Percentiles rank a stretch among this genome's conserved stretches.
Evolutionary conservation across 768 basidiomycete species (phyloP).

Genomic region (Russula griseocarnosa): DNA sequence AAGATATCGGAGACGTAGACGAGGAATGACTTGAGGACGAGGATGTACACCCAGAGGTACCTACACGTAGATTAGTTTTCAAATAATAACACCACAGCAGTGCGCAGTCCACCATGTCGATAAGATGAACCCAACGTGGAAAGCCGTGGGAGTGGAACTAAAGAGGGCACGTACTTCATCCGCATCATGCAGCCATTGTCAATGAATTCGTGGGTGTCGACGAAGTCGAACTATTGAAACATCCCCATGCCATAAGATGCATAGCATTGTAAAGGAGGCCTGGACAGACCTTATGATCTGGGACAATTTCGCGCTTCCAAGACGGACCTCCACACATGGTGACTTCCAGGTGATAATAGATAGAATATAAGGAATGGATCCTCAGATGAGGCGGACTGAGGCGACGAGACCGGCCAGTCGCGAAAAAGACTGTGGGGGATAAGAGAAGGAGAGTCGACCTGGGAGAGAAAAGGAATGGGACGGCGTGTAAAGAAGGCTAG

Average conservation of each 20-base stretch:
- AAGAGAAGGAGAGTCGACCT: slow-evolving; percentile 18
- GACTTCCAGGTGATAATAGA: slow-evolving; percentile 29
- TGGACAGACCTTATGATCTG: slow-evolving; percentile 85
- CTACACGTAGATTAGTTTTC: slow-evolving; percentile 38
- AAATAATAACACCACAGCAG: slow-evolving; percentile 1
- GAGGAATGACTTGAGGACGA: slow-evolving; percentile 91
- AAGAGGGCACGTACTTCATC: slow-evolving; percentile 53
- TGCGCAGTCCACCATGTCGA: neutral
- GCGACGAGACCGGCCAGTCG: slow-evolving; percentile 32
- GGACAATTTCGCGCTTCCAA: slow-evolving; percentile 97
- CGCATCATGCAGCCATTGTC: slow-evolving; percentile 85
- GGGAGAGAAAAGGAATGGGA: too few species aligned
- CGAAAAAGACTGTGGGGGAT: slow-evolving; percentile 31
- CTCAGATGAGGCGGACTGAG: slow-evolving; percentile 31
- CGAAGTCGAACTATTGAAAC: slow-evolving; percentile 81
- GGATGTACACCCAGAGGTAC: slow-evolving; percentile 89
- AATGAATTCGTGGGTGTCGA: slow-evolving; percentile 89
- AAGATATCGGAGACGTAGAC: slow-evolving; percentile 98
- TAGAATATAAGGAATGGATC: slow-evolving; percentile 3
- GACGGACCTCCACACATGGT: slow-evolving; percentile 70
- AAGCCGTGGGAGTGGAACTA: neutral
- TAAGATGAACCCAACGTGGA: neutral
- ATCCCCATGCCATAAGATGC: slow-evolving; percentile 4
- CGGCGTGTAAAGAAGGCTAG: neutral
- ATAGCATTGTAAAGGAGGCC: neutral